phyloP scores from a whole-genome alignment of 2,329 filamentous ascomycete genomes.

The Trematosphaeria pertusa region DNA sequence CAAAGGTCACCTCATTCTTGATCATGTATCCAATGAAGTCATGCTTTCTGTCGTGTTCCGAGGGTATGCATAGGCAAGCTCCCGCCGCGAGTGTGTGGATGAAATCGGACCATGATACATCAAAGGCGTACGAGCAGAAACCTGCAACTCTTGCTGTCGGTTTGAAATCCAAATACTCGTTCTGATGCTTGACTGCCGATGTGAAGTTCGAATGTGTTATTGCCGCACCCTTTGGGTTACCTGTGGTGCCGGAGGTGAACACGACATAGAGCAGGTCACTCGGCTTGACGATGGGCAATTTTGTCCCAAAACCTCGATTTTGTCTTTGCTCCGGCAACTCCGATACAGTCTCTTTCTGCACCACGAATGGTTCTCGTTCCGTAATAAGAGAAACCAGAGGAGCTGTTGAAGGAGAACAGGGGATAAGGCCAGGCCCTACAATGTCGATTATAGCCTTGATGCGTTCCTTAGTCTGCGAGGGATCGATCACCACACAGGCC shows the following conservation, averaged over 20 bases:
- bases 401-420: background rate
- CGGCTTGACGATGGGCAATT: background rate
- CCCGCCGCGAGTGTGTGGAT: conserved; percentile 56
- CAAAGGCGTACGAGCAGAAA: conserved; percentile 56
- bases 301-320: background rate
- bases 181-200: background rate
- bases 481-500: conserved; percentile 42
- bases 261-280: conserved; percentile 48
- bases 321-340: background rate
- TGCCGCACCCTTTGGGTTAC: conserved; percentile 61
- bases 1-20: conserved; percentile 10
- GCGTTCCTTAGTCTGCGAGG: conserved; percentile 27
- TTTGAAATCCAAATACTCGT: background rate
- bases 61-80: conserved; percentile 61
- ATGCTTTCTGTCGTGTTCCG: conserved; percentile 59
- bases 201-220: conserved; percentile 6
- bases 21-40: conserved; percentile 43
- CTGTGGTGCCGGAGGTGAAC: conserved; percentile 62
- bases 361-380: background rate
- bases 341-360: background rate
- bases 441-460: background rate
- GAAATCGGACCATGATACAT: conserved; percentile 59
- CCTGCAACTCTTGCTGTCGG: conserved; percentile 1
- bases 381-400: background rate
- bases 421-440: background rate